Base-by-base conservation (phyloP, 768 basidiomycete genomes). In the Lepiota brunneoincarnata region DNA sequence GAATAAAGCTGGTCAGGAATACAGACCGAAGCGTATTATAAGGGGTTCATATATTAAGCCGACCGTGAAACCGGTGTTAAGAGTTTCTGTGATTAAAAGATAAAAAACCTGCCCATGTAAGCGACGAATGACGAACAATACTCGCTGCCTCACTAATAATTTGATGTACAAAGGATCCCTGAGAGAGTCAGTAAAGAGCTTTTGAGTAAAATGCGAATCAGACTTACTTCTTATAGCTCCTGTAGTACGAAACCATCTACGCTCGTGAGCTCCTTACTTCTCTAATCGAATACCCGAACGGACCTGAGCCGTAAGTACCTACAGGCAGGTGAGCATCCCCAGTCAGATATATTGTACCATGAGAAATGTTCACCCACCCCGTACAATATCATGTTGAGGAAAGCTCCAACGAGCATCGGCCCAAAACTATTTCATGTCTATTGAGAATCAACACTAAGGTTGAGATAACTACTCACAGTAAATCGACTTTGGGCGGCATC, bases 31-130 rank as follows among this genome's bases (percentile, higher is more conserved):
- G 54, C 74, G 61, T 28, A 63, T 39, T 18, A 79, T 74, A 2
- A 79, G 66, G 0, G 77, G 75, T 55, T 79, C 70, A 41, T 72
- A 79, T 61, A 78, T 69, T 59, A 78, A 70, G 4, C 67, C 68
- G 42, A 78, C 73, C 55, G 74, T 71, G 54, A 69, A 72, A 6
- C 60, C 75, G 1, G 76, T 75, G 53, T 77, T 77, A 1, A 72
- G 43, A 0, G 74, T 71, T 49, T 78, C 77, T 17, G 71, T 55
- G 15, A 72, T 37, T 56, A 79, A 76, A 6, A 78, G 59, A 54
- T 72, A 74, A 17, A 72, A 49, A 9, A 78, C 72, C 75, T 77
- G 57, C 7, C 31, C 31, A 4, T 10, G 31, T 31, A 20, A 44
- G 10, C n/a, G 26, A 14, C 34, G 34, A 23, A 39, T 15, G 23